Percentiles rank a stretch among this genome's conserved stretches.
phyloP scores from a whole-genome alignment of 169 alveolate species.

The Plasmodium vinckei region DNA sequence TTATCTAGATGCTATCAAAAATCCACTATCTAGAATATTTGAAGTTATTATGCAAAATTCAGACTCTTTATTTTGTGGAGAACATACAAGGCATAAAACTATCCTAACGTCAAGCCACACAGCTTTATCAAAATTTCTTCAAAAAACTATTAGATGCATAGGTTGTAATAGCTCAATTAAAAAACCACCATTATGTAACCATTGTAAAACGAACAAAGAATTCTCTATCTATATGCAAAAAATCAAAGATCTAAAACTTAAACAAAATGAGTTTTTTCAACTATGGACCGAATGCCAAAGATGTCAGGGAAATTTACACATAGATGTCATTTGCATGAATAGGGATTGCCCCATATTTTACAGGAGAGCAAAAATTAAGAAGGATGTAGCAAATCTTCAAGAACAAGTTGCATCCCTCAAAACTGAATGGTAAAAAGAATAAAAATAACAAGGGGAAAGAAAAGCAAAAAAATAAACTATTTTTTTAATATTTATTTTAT shows the following conservation, averaged over 20 bases:
- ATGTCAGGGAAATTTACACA: conserved; percentile 97
- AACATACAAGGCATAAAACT: conserved; percentile 78
- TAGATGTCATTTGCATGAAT: conserved; percentile 96
- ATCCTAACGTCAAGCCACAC: conserved; percentile 82
- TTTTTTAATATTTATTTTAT: background rate
- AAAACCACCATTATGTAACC: conserved; percentile 82
- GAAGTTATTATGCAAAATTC: conserved; percentile 94
- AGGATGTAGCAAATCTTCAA: conserved; percentile 88
- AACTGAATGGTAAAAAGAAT: conserved; percentile 45
- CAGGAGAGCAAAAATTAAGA: conserved; percentile 95
- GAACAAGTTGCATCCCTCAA: conserved; percentile 80
- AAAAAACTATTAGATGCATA: conserved; percentile 92
- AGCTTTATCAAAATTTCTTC: conserved; percentile 93
- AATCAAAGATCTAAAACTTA: conserved; percentile 88
- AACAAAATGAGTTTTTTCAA: conserved; percentile 93
- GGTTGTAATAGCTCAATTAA: conserved; percentile 93
- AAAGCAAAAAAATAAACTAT: background rate
- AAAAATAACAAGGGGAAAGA: background rate
- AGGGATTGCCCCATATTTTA: conserved; percentile 99
- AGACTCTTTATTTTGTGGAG: conserved; percentile 90
- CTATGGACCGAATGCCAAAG: conserved; percentile 98
- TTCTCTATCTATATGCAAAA: conserved; percentile 84
- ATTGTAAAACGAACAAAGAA: conserved; percentile 81
- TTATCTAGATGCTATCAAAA: conserved; percentile 96
- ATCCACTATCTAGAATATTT: conserved; percentile 94